Base-by-base conservation (phyloP, 2,329 filamentous ascomycete genomes). In the Fusarium begoniae region DNA sequence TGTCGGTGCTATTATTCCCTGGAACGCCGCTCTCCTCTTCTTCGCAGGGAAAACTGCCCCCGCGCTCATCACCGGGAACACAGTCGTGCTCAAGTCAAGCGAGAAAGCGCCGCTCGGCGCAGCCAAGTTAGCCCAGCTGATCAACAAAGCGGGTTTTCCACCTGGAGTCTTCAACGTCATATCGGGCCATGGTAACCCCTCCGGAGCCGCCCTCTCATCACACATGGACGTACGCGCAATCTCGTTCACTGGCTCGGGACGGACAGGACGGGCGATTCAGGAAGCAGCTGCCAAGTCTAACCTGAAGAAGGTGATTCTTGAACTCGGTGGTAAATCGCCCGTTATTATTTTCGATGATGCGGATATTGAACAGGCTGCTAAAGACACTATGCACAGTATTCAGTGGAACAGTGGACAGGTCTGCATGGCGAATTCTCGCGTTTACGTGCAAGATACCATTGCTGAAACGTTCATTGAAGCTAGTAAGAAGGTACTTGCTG, bases 191-290 rank as follows among this genome's bases (percentile, higher is more conserved):
- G 93, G 93, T 6, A 84, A 86, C 22, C 89, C 90, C 47, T 90
- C 92, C 2, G 93, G 93, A 22, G 87, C 89, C 8, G 89, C 91
- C 2, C 85, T 96, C 11, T 90, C 91, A 2, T 84, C 87, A 40
- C 93, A 96, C 81, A 85, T 90, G 67, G 88, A 89, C 54, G 88
- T 96, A 37, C 90, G 93, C 75, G 94, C 92, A 78, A 85, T 96
- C 56, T 91, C 91, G 3, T 96, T 96, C 75, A 96, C 94, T 0
- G 94, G 94, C 35, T 93, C 90, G 14, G 92, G 91, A 4, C 86
- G 85, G 5, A 94, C 93, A 1, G 94, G 92, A 3, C 89, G 90
- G 63, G 85, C 90, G 60, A 93, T 96, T 61, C 93, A 94, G 88
- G 92, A 92, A 77, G 87, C 90, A 79, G 92, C 93, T 1, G 87